phyloP scores from a whole-genome alignment of 768 basidiomycete species.

The Hydnum rufescens region DNA sequence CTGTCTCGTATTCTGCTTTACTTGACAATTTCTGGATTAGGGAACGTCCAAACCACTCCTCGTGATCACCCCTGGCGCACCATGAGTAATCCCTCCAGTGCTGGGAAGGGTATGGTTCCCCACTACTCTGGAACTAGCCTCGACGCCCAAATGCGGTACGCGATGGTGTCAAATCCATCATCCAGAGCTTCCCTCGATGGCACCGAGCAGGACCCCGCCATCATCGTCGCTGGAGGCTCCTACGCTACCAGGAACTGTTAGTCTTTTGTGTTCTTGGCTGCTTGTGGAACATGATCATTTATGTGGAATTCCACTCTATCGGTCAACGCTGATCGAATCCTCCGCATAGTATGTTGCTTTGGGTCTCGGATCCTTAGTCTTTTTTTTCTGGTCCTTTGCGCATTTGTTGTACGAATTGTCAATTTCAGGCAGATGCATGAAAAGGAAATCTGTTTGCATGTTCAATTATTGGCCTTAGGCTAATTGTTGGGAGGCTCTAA shows the following conservation, averaged over 20 bases:
- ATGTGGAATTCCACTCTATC: too few species aligned
- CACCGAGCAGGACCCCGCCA: slow-evolving; percentile 47
- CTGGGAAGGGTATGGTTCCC: slow-evolving; percentile 69
- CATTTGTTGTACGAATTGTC: too few species aligned
- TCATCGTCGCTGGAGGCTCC: slow-evolving; percentile 57
- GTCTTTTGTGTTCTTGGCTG: too few species aligned
- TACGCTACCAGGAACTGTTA: slow-evolving; percentile 17
- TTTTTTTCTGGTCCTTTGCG: too few species aligned
- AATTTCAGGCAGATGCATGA: too few species aligned
- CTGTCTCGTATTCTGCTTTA: slow-evolving; percentile 23
- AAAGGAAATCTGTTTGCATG: too few species aligned
- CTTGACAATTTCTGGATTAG: too few species aligned
- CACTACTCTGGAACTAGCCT: slow-evolving; percentile 80
- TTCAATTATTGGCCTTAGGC: too few species aligned
- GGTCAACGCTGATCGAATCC: too few species aligned
- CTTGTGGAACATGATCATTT: too few species aligned
- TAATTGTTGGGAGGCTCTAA: too few species aligned
- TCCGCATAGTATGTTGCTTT: not conserved
- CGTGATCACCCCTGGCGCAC: slow-evolving; percentile 73
- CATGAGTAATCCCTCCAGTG: slow-evolving; percentile 59
- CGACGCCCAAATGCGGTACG: slow-evolving; percentile 78
- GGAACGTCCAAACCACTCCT: slow-evolving; percentile 78
- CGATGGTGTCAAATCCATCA: slow-evolving; percentile 61
- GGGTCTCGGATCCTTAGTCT: too few species aligned
- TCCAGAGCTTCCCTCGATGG: slow-evolving; percentile 38